Evolutionary conservation across 177 flowering plant species (phyloP), one percentile per base, ranked within the genome.

Genomic region (Vitis hybrid): DNA sequence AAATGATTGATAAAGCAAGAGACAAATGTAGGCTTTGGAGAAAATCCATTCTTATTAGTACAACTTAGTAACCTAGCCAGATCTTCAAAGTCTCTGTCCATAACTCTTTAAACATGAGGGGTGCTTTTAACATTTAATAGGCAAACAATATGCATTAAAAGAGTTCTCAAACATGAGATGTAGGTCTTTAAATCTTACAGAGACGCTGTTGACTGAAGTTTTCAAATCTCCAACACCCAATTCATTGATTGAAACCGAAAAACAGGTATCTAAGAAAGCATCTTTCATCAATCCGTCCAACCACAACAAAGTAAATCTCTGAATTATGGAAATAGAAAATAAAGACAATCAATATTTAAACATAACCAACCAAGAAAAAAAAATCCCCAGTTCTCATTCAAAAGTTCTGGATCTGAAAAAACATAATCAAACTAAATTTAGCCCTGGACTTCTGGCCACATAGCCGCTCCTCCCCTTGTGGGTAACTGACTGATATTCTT

Each of bases 221-320:
- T n/a, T 64, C 11, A 70, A 52, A 20, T 19, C 15, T 56, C 55
- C n/a, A 64, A 64, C 12, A 66, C 51, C 50, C 61, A 67, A 71
- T 44, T 54, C 73, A 72, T 75, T 71, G 20, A 28, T 53, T 20
- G 15, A 56, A 62, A 44, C 7, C 1, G 44, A 33, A 2, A 4
- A 33, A n/a, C 67, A 65, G 56, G 8, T 24, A 22, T 51, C 49
- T 49, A 61, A 53, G 9, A 53, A 55, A 54, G 44, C 65, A 22
- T 65, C 17, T 75, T 38, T 59, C 59, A 73, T 15, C 64, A 69
- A 61, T 65, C 66, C 71, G 66, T 69, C 68, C 71, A 76, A 76
- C 68, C 78, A 73, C 64, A 76, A 66, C 67, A 73, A 65, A 62
- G n/a, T 6, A 33, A 53, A 66, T n/a, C 51, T n/a, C 62, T 54